These are phyloP conservation scores for Microthlaspi erraticum DNA, from an alignment of 345 rosid species.

Conservation along the genomic window DNA sequence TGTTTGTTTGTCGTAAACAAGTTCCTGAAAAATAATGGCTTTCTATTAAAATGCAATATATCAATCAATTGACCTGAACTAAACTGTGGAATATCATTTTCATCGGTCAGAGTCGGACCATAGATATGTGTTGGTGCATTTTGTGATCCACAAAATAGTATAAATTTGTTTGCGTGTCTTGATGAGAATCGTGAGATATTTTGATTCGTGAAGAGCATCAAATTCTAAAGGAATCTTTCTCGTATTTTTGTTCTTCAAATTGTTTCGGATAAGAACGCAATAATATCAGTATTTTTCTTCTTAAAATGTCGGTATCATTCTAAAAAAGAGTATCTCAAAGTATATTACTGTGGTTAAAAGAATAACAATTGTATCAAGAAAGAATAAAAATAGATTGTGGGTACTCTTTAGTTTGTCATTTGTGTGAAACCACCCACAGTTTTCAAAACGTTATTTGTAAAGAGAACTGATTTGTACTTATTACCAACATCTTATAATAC, in stretches of 20 bases:
- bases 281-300: conserved; percentile 1
- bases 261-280: conserved; percentile 34
- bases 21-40: too few relatives aligned
- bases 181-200: conserved; percentile 30
- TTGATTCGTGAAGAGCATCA: conserved; percentile 12
- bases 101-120: background rate
- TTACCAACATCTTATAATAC: background rate
- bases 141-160: conserved; percentile 22
- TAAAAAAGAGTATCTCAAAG: background rate
- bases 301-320: background rate
- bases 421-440: conserved; percentile 17
- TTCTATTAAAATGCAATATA: background rate
- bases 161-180: conserved; percentile 12
- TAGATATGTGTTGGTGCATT: background rate
- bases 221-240: conserved; percentile 35
- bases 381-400: background rate
- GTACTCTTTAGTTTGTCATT: conserved; percentile 17
- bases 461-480: conserved; percentile 17
- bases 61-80: background rate
- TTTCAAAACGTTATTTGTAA: conserved; percentile 1
- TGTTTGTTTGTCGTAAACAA: too few relatives aligned
- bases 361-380: background rate
- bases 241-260: background rate
- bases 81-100: background rate
- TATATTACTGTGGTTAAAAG: too few relatives aligned